Base-by-base conservation (phyloP, 192 early-diverging fungal genomes). In the Powellomyces hirtus region DNA sequence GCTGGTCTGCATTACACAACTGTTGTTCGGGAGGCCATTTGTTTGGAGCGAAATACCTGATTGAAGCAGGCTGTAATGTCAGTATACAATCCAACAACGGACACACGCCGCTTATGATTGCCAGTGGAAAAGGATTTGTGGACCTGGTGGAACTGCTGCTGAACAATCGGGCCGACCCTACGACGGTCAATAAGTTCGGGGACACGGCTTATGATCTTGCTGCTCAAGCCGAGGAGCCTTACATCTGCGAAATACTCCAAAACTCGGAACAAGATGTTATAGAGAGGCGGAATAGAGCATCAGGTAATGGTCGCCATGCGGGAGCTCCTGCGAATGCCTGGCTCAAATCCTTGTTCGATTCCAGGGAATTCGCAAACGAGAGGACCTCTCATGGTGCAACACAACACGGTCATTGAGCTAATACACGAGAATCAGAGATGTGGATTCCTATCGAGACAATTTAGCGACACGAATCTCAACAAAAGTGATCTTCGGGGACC, bases 1-100 rank as follows among this genome's bases (percentile, higher is more conserved):
- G 90, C 0, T 92, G 89, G 89, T 89, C 91, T 7, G 84, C 91
- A 2, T 80, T 94, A 31, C 93, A 93, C 75, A 92, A 93, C 68
- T 86, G 90, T 29, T 80, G 80, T 30, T 78, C 86, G 3, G 74
- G 78, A 20, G 91, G 90, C 1, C 78, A 86, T 57, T 64, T 84
- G 3, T 70, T 75, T 22, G 81, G 88, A 62, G 86, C 80, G 0
- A 69, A 76, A 37, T 75, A 84, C 35, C 70, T 94, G 29, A 62
- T 91, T 24, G 88, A 89, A 61, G 67, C 60, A 6, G 78, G 78
- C 7, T 85, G 84, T 0, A 75, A 79, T 33, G 82, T 90, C 14
- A 81, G 91, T 78, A 86, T 79, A 11, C 64, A 80, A 50, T 88
- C 76, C 63, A 77, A 67, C 34, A 83, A 84, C 70, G 89, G 88